Percentiles rank a stretch among this genome's conserved stretches.
These are phyloP conservation scores for Leptographium lundbergii DNA, from an alignment of 2,329 filamentous ascomycete species.

Conservation along the genomic window DNA sequence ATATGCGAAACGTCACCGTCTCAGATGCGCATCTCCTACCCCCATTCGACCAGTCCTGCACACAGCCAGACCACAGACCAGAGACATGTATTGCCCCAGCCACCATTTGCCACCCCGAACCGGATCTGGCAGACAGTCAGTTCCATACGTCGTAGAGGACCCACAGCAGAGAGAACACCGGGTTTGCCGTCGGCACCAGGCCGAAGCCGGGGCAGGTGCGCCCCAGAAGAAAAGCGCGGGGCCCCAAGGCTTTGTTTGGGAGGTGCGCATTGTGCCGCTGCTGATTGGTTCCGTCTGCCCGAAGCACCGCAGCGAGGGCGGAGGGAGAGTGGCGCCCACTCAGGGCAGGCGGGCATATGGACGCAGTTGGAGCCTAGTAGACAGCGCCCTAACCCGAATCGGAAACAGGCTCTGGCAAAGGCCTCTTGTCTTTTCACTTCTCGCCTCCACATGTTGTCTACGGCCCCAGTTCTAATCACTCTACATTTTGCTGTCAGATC, in stretches of 20 bases:
- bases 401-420: not conserved
- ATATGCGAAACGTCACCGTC: not conserved
- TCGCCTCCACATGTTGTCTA: not conserved
- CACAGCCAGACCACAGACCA: too few relatives aligned
- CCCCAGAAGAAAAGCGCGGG: not conserved
- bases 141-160: too few relatives aligned
- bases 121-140: too few relatives aligned
- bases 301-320: conserved; percentile 9
- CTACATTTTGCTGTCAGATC: not conserved
- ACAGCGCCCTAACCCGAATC: not conserved
- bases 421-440: not conserved
- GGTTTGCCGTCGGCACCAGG: not conserved
- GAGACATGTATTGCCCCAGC: too few relatives aligned
- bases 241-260: not conserved
- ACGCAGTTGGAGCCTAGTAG: not conserved
- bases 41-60: not conserved
- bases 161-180: not conserved
- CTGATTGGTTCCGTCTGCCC: conserved; percentile 19
- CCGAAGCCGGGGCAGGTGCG: not conserved
- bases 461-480: not conserved
- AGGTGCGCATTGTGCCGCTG: not conserved
- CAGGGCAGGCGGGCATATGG: not conserved
- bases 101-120: too few relatives aligned
- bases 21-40: not conserved
- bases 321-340: conserved; percentile 1